Evolutionary conservation across 192 early-diverging fungal species (phyloP), one percentile per base, ranked within the genome.

Genomic region (Diversispora eburnea): DNA sequence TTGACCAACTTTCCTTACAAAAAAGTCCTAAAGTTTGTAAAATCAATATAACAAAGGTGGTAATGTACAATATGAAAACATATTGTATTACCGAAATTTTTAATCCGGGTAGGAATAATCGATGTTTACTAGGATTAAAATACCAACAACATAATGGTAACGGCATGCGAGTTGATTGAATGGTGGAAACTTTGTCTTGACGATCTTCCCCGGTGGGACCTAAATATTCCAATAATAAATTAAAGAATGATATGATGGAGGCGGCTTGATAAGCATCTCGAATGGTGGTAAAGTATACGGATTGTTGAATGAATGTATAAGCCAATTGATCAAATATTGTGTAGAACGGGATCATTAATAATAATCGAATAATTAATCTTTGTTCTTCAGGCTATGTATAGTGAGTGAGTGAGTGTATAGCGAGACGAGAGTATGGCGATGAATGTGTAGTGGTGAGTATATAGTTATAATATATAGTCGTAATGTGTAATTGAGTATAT

Each of bases 251-350:
- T 49, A 86, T 81, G 76, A 93, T 89, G 20, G 84, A 87, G 82
- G 91, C 87, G 10, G 89, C 86, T 77, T 93, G 90, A 75, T 93
- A 93, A 71, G 83, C 89, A 76, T 91, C 88, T 51, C 92, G 88
- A 46, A 91, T 75, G 0, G 87, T 87, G 68, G 83, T 83, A 67
- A 85, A 88, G 83, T 91, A 93, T 42, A 87, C 86, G 15, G 87
- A 81, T 67, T 87, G 79, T 63, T 83, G 80, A 70, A 90, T 90
- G 76, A 84, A 93, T 43, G 89, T 84, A 80, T 91, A 93, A 69
- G 84, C 82, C 67, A 89, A 79, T 60, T 81, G 89, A 9, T 87
- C 87, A 48, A 92, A 85, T 46, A 90, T 77, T 56, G 89, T 78
- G 78, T 93, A 93, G 45, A 92, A 82, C 0, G 91, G 90, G 65